Evolutionary conservation across 345 rosid genomes (phyloP).

Genomic region (Hibiscus syriacus): DNA sequence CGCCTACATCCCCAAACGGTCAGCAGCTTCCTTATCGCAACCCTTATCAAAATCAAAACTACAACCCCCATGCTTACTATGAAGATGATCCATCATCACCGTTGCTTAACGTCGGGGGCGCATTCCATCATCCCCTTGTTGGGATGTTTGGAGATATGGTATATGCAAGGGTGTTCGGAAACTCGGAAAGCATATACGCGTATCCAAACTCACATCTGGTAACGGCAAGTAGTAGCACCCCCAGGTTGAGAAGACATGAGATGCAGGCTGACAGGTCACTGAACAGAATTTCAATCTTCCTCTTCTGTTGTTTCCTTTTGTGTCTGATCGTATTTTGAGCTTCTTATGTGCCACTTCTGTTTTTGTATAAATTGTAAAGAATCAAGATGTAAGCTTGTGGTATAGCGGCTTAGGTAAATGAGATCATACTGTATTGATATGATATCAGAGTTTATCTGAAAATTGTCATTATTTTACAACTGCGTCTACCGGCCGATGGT

Average conservation of each 20-base stretch:
- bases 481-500: neutral
- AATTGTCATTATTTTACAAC: neutral
- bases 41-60: slow-evolving; percentile 42
- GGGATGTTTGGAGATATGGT: slow-evolving; percentile 79
- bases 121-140: slow-evolving; percentile 37
- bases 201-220: slow-evolving; percentile 45
- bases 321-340: slow-evolving; percentile 75
- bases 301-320: slow-evolving; percentile 70
- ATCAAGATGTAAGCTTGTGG: slow-evolving; percentile 5
- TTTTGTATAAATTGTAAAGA: slow-evolving; percentile 17
- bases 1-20: slow-evolving; percentile 14
- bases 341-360: neutral
- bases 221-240: slow-evolving; percentile 23
- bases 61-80: slow-evolving; percentile 21
- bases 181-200: slow-evolving; percentile 36
- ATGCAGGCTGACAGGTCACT: slow-evolving; percentile 66
- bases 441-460: neutral
- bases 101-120: slow-evolving; percentile 20
- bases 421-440: neutral
- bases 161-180: slow-evolving; percentile 66
- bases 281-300: slow-evolving; percentile 74
- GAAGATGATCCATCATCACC: slow-evolving; percentile 30
- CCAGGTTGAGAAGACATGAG: slow-evolving; percentile 62
- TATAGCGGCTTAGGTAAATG: neutral
- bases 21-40: slow-evolving; percentile 60